Percentiles rank a stretch among this genome's conserved stretches.
phyloP scores from a whole-genome alignment of 1,139 yeast species.

The Debaryomycetaceae sp. region DNA sequence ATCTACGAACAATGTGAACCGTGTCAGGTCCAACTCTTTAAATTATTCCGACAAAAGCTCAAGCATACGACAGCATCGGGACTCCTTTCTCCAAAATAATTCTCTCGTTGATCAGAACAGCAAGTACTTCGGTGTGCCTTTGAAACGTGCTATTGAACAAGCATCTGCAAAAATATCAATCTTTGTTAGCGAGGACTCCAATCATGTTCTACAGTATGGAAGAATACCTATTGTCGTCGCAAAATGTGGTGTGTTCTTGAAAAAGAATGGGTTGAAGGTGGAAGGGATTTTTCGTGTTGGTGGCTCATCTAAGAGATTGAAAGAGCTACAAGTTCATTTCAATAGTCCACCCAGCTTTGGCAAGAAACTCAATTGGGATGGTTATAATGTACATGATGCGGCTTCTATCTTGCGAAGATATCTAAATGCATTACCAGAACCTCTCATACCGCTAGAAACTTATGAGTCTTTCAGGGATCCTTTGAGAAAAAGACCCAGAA shows the following conservation, averaged over 20 bases:
- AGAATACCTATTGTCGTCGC: conserved; percentile 89
- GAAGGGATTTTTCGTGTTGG: conserved; percentile 95
- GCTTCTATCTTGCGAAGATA: conserved; percentile 85
- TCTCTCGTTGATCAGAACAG: conserved; percentile 46
- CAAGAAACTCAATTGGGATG: conserved; percentile 83
- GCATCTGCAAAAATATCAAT: conserved; percentile 77
- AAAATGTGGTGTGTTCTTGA: conserved; percentile 84
- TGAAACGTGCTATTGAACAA: conserved; percentile 63
- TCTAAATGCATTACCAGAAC: conserved; percentile 87
- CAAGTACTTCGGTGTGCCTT: conserved; percentile 80
- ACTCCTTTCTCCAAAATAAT: conserved; percentile 48
- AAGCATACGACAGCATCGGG: conserved; percentile 52
- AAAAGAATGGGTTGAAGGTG: conserved; percentile 68
- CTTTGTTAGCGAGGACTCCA: conserved; percentile 46
- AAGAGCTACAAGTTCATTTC: conserved; percentile 78
- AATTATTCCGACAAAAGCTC: conserved; percentile 29
- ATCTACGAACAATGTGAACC: conserved; percentile 45
- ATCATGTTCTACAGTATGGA: conserved; percentile 66
- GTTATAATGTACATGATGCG: conserved; percentile 96
- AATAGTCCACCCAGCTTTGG: conserved; percentile 90
- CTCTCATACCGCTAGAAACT: conserved; percentile 73
- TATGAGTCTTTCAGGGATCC: conserved; percentile 85
- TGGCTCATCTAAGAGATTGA: conserved; percentile 85
- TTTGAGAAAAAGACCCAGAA: conserved; percentile 54
- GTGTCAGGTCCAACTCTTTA: conserved; percentile 38